phyloP scores from a whole-genome alignment of 305 asterid species.

The Fraxinus ornus region DNA sequence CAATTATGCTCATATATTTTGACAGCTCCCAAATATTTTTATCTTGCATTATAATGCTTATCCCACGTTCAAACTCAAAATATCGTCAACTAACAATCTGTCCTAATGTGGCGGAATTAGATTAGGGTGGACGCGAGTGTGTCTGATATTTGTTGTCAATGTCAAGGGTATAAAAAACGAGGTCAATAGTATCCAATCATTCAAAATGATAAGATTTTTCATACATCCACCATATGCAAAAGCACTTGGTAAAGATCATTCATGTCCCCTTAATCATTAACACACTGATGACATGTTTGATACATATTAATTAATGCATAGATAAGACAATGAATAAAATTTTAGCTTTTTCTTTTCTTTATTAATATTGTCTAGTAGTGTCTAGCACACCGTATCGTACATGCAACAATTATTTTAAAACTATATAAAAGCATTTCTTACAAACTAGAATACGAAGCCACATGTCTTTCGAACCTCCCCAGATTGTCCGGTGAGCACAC shows the following conservation, averaged over 20 bases:
- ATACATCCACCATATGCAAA: neutral
- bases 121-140: too few relatives aligned
- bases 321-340: neutral
- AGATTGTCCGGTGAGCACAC: slow-evolving; percentile 50
- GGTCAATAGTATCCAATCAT: neutral
- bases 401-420: neutral
- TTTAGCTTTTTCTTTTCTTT: neutral
- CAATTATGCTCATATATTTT: too few relatives aligned
- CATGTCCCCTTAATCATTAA: neutral
- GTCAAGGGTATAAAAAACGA: too few relatives aligned
- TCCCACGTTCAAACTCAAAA: too few relatives aligned
- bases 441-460: slow-evolving; percentile 39
- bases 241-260: too few relatives aligned
- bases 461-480: slow-evolving; percentile 65
- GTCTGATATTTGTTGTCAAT: too few relatives aligned
- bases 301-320: too few relatives aligned
- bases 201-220: neutral
- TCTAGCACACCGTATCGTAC: neutral
- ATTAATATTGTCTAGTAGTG: neutral
- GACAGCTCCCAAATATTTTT: too few relatives aligned
- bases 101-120: too few relatives aligned
- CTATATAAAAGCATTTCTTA: neutral
- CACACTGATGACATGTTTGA: too few relatives aligned
- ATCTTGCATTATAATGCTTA: too few relatives aligned
- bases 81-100: too few relatives aligned